A percentile compares a stretch with the other conserved stretches of the same genome.
Evolutionary conservation across 345 rosid species (phyloP).

Genomic region (Psidium guajava): DNA sequence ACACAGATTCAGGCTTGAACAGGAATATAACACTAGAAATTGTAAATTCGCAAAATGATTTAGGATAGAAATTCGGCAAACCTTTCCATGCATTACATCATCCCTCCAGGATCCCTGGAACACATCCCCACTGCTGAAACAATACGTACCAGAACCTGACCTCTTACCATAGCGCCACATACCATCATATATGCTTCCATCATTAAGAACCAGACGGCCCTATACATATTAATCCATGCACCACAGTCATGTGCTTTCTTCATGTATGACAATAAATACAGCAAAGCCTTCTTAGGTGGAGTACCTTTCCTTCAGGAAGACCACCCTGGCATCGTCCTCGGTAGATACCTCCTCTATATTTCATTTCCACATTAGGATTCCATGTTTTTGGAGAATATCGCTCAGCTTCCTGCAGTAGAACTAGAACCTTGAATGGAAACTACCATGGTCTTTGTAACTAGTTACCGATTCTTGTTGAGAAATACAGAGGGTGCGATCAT

Average conservation of each 20-base stretch:
- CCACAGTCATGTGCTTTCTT: neutral
- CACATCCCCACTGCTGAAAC: conserved; percentile 87
- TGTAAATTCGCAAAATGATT: neutral
- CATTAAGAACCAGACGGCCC: conserved; percentile 72
- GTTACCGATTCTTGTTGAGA: neutral
- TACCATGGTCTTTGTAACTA: conserved; percentile 1
- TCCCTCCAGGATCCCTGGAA: conserved; percentile 99
- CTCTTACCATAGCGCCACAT: conserved; percentile 91
- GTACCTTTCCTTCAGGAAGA: conserved; percentile 98
- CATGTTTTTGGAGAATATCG: conserved; percentile 75
- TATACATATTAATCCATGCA: conserved; percentile 13
- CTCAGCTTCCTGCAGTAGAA: conserved; percentile 63
- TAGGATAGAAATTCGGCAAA: conserved; percentile 7
- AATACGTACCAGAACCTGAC: conserved; percentile 83
- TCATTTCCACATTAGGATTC: conserved; percentile 77
- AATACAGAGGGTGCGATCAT: neutral
- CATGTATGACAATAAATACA: neutral
- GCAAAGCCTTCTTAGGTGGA: neutral
- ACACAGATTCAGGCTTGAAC: neutral
- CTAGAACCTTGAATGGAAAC: neutral
- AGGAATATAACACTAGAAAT: neutral
- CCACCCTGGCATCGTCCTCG: conserved; percentile 91
- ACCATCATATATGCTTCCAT: conserved; percentile 91
- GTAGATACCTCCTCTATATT: conserved; percentile 83
- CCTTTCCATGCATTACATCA: conserved; percentile 96